Conservation (phyloP, 352 stramenopile species). For the Phytophthora parvispora region DNA sequence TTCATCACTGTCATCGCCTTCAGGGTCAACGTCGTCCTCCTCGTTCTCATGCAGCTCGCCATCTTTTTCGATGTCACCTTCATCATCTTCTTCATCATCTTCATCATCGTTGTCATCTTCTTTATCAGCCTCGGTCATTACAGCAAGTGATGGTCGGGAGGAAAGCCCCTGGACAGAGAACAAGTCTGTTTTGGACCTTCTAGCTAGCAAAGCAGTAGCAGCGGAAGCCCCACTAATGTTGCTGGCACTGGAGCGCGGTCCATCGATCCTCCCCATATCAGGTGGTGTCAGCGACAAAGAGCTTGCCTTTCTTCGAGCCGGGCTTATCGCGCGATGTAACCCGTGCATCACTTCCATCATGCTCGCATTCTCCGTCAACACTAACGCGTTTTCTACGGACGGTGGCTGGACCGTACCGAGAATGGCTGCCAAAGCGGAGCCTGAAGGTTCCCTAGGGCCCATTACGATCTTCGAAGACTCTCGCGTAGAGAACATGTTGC, state of each 20-base stretch:
- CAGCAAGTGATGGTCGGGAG: conserved; percentile 9
- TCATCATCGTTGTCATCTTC: conserved; percentile 25
- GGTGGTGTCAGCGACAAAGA: conserved; percentile 14
- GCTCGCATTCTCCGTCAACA: conserved; percentile 50
- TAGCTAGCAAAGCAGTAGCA: background rate
- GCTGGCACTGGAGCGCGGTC: background rate
- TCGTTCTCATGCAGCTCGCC: background rate
- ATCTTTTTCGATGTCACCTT: conserved; percentile 4
- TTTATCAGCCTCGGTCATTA: conserved; percentile 24
- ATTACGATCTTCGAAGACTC: conserved; percentile 69
- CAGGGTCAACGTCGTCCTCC: background rate
- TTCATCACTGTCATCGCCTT: background rate
- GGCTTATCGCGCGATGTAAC: conserved; percentile 34
- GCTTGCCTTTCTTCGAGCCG: conserved; percentile 21
- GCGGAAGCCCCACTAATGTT: background rate
- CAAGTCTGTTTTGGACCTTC: conserved; percentile 10
- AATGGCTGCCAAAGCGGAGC: conserved; percentile 57
- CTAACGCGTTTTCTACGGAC: conserved; percentile 54
- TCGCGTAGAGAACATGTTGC: conserved; percentile 64
- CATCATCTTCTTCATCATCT: conserved; percentile 4
- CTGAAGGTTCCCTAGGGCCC: conserved; percentile 59
- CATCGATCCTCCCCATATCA: conserved; percentile 13
- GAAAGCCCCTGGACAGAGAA: conserved; percentile 2
- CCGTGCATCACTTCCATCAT: conserved; percentile 51
- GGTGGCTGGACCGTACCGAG: conserved; percentile 57